phyloP scores from a whole-genome alignment of 2,329 filamentous ascomycete genomes.

The Diaporthe sp. region DNA sequence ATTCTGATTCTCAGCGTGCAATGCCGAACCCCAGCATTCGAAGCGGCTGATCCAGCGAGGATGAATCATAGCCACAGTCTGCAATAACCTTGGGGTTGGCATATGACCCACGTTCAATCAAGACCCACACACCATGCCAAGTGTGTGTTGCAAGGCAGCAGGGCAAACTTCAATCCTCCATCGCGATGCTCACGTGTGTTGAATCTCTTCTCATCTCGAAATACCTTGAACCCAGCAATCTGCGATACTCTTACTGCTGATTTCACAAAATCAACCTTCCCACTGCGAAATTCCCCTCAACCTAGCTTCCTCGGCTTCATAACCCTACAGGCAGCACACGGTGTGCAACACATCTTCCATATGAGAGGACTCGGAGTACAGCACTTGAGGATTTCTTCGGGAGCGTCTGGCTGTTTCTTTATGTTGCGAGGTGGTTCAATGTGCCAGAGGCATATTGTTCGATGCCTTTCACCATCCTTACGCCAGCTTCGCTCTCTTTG shows the following conservation, averaged over 20 bases:
- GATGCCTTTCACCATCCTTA: background rate
- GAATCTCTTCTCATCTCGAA: background rate
- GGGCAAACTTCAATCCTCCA: background rate
- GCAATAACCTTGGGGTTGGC: background rate
- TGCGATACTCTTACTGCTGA: background rate
- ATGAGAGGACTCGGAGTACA: background rate
- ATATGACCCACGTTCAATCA: background rate
- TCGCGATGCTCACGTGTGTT: background rate
- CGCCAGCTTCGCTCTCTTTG: background rate
- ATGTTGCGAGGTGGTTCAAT: background rate
- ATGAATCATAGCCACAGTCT: background rate
- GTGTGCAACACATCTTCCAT: background rate
- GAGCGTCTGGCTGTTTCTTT: background rate
- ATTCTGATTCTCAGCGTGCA: background rate
- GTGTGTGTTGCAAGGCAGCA: background rate
- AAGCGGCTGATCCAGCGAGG: background rate
- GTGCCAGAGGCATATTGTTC: background rate
- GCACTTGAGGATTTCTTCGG: fast-evolving
- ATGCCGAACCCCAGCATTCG: background rate
- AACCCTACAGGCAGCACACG: background rate
- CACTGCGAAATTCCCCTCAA: background rate
- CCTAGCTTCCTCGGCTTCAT: background rate
- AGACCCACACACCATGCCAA: background rate
- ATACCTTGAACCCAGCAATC: background rate
- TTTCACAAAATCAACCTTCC: background rate